A percentile compares a stretch with the other conserved stretches of the same genome.
These are phyloP conservation scores for Cercospora nicotianae DNA, from an alignment of 2,329 filamentous ascomycete genomes.

Conservation along the genomic window DNA sequence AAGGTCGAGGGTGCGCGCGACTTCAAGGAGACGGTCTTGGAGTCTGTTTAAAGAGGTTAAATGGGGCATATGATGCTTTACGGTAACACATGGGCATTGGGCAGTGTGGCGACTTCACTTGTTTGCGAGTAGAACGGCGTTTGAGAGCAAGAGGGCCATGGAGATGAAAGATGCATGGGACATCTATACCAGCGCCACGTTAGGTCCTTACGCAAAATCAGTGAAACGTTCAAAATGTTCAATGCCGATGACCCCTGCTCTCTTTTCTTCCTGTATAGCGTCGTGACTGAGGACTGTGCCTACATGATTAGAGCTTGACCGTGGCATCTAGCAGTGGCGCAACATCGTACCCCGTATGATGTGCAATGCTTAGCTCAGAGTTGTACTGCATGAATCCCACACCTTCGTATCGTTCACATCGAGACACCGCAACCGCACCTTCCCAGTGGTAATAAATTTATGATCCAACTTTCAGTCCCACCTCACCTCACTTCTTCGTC, in stretches of 20 bases:
- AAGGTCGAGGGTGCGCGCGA: slow-evolving; percentile 82
- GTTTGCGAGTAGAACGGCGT: slow-evolving; percentile 32
- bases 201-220: slow-evolving; percentile 31
- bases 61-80: slow-evolving; percentile 19
- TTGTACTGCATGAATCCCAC: neutral
- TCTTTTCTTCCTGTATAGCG: neutral
- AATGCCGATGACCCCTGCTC: neutral
- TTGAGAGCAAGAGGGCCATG: slow-evolving; percentile 28
- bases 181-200: slow-evolving; percentile 26
- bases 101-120: slow-evolving; percentile 28
- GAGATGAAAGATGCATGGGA: slow-evolving; percentile 25
- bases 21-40: slow-evolving; percentile 97
- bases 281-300: neutral
- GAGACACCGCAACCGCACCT: neutral
- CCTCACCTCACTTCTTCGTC: neutral
- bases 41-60: slow-evolving; percentile 71
- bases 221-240: slow-evolving; percentile 29
- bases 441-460: neutral
- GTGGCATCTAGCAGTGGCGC: neutral
- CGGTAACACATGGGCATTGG: slow-evolving; percentile 26
- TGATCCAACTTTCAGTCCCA: neutral
- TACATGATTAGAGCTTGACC: neutral
- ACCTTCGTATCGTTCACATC: neutral
- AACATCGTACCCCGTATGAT: neutral
- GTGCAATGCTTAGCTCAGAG: neutral